These are phyloP conservation scores for Tetragonia tetragonoides DNA, from an alignment of 148 eudicot species.

Conservation along the genomic window DNA sequence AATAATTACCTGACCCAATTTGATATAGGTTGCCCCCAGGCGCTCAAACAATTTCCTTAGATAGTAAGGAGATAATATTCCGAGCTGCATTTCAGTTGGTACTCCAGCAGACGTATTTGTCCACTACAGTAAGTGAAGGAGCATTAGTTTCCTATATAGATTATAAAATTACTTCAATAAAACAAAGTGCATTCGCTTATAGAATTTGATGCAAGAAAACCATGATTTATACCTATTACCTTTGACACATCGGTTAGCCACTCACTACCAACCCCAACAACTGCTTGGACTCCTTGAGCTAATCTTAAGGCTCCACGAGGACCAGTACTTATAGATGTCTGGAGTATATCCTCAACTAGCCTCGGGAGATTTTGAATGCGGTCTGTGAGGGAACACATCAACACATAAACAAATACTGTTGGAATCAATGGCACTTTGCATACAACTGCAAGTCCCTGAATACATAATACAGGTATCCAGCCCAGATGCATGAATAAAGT, in stretches of 20 bases:
- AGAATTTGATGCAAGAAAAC: background rate
- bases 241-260: constrained; percentile 86
- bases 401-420: constrained; percentile 3
- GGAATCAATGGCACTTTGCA: background rate
- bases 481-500: background rate
- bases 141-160: constrained; percentile 17
- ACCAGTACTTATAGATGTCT: constrained; percentile 88
- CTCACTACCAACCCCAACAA: constrained; percentile 90
- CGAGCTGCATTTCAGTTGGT: constrained; percentile 74
- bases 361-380: constrained; percentile 73
- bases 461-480: background rate
- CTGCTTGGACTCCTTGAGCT: constrained; percentile 95
- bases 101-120: constrained; percentile 63
- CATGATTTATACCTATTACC: constrained; percentile 33
- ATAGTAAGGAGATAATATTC: constrained; percentile 76
- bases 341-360: constrained; percentile 85
- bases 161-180: background rate
- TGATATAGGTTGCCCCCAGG: constrained; percentile 95
- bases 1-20: constrained; percentile 84
- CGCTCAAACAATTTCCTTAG: constrained; percentile 93
- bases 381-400: constrained; percentile 42
- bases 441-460: background rate
- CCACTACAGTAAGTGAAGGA: constrained; percentile 39
- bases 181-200: background rate
- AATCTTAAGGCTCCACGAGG: constrained; percentile 92